Percentiles rank a stretch among this genome's conserved stretches.
Evolutionary conservation across 768 basidiomycete genomes (phyloP).

Genomic region (Fomitopsis serialis): DNA sequence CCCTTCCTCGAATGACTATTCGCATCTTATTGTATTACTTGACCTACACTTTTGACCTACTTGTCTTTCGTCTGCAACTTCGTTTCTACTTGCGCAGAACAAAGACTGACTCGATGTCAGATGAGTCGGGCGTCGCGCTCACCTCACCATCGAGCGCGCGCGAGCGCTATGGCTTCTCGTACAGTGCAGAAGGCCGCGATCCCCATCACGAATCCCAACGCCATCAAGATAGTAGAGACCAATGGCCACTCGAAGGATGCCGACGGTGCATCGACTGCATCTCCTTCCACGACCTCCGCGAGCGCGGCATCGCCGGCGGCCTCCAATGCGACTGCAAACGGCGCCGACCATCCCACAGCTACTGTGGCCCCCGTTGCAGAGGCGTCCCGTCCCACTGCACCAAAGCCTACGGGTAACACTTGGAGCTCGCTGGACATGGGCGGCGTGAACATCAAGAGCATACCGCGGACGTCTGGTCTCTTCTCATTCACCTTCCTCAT

Average conservation of each 20-base stretch:
- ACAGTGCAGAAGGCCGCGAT: conserved; percentile 84
- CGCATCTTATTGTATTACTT: too few relatives aligned
- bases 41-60: too few relatives aligned
- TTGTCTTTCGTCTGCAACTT: too few relatives aligned
- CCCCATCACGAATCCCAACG: conserved; percentile 88
- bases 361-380: conserved; percentile 70
- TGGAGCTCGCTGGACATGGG: conserved; percentile 97
- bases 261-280: conserved; percentile 8
- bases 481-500: conserved; percentile 91
- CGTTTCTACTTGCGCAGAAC: neutral
- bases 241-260: conserved; percentile 25
- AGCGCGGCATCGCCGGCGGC: conserved; percentile 8
- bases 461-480: conserved; percentile 70
- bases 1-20: too few relatives aligned
- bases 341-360: conserved; percentile 63
- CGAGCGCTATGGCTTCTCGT: conserved; percentile 91
- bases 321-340: conserved; percentile 28
- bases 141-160: conserved; percentile 90
- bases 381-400: conserved; percentile 57
- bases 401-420: conserved; percentile 63
- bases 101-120: conserved; percentile 30
- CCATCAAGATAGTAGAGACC: conserved; percentile 43
- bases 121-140: conserved; percentile 81
- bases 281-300: conserved; percentile 9
- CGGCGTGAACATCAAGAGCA: conserved; percentile 87